These are phyloP conservation scores for Penstemon eatonii DNA, from an alignment of 257 asterid species.

Conservation along the genomic window DNA sequence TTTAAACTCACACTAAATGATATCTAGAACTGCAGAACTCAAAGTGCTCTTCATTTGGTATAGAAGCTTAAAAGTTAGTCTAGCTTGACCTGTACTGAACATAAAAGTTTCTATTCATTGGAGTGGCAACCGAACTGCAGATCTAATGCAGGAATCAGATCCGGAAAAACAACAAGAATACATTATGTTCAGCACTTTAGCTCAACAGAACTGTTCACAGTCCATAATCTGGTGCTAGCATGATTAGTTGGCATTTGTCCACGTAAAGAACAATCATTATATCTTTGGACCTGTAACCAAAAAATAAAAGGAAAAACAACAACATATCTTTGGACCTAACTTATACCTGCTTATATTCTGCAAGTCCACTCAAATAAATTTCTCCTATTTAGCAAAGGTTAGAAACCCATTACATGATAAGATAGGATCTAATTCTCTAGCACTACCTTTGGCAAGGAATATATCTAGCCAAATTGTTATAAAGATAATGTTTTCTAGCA, in stretches of 20 bases:
- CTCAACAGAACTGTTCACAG: neutral
- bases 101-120: too few species aligned
- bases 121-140: neutral
- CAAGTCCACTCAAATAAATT: neutral
- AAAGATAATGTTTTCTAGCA: conserved; percentile 17
- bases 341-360: neutral
- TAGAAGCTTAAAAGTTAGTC: too few species aligned
- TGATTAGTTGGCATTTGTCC: neutral
- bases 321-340: neutral
- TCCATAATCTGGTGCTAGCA: neutral
- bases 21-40: too few species aligned
- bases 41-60: neutral
- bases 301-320: too few species aligned
- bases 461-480: neutral
- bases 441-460: conserved; percentile 15
- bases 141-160: neutral
- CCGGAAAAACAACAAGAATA: neutral
- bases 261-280: neutral
- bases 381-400: neutral
- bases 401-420: conserved; percentile 9
- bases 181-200: neutral
- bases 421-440: conserved; percentile 45
- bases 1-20: neutral
- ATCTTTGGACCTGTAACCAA: neutral
- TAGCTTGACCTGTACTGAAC: too few species aligned